Percentiles rank a stretch among this genome's conserved stretches.
Conservation (phyloP, 352 stramenopile species). For the Albugo candida region DNA sequence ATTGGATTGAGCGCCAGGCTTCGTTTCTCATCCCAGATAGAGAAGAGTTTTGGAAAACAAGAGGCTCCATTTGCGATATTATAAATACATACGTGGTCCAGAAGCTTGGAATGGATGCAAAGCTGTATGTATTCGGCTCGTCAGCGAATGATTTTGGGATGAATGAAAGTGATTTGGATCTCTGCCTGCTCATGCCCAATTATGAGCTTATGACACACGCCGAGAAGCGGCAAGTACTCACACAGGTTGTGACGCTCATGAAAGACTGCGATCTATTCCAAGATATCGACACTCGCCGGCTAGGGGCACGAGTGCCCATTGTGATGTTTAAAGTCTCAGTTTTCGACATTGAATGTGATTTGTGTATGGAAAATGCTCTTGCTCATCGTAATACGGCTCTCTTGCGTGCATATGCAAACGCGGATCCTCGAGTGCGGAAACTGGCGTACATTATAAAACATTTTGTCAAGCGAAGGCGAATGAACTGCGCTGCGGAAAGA, state of each 20-base stretch:
- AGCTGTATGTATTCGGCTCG: conserved; percentile 87
- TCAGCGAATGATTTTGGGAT: conserved; percentile 94
- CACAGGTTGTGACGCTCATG: conserved; percentile 38
- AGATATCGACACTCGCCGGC: conserved; percentile 47
- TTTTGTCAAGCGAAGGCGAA: conserved; percentile 62
- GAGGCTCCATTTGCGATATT: conserved; percentile 49
- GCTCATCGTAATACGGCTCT: conserved; percentile 94
- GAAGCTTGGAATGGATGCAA: conserved; percentile 27
- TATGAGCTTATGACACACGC: conserved; percentile 12
- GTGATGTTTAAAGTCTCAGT: conserved; percentile 87
- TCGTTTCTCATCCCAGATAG: conserved; percentile 38
- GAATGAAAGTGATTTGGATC: conserved; percentile 83
- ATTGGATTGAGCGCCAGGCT: conserved; percentile 29
- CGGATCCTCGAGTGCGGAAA: conserved; percentile 48
- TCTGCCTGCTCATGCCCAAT: conserved; percentile 69
- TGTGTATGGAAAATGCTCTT: conserved; percentile 91
- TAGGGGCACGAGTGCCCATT: conserved; percentile 94
- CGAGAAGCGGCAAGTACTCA: conserved; percentile 50
- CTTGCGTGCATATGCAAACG: conserved; percentile 82
- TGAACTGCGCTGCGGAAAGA: conserved; percentile 66
- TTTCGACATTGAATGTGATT: conserved; percentile 35
- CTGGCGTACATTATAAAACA: conserved; percentile 68
- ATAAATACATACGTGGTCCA: conserved; percentile 35
- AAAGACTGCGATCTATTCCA: conserved; percentile 38
- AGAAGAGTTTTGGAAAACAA: conserved; percentile 27